A percentile compares a stretch with the other conserved stretches of the same genome.
phyloP scores from a whole-genome alignment of 176 grass and related monocot species.

The Hordeum vulgare region DNA sequence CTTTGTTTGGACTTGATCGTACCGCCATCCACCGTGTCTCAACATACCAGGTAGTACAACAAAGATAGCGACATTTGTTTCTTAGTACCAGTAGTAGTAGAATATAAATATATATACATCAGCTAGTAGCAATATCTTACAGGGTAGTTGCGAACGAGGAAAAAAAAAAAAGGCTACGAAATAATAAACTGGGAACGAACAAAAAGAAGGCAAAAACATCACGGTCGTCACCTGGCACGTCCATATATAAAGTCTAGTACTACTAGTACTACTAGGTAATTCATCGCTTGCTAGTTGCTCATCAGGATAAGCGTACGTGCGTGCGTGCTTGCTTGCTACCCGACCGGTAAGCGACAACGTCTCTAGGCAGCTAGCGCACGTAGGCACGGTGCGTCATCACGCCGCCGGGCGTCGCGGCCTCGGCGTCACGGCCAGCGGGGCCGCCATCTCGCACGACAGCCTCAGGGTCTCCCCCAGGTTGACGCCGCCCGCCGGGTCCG shows the following conservation, averaged over 20 bases:
- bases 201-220: constrained; percentile 30
- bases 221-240: constrained; percentile 15
- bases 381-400: neutral
- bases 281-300: neutral
- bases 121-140: neutral
- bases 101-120: neutral
- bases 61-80: too few species aligned
- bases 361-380: neutral
- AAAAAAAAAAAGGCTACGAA: neutral
- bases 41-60: too few species aligned
- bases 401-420: neutral
- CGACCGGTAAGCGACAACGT: neutral
- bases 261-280: neutral
- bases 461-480: constrained; percentile 62
- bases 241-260: neutral
- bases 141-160: neutral
- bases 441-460: constrained; percentile 87
- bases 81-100: too few species aligned
- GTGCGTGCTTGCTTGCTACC: neutral
- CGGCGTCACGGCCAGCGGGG: constrained; percentile 40
- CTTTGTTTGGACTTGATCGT: too few species aligned
- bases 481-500: neutral
- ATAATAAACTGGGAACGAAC: neutral
- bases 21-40: too few species aligned
- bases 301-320: neutral